A percentile compares a stretch with the other conserved stretches of the same genome.
These are phyloP conservation scores for Escovopsis weberi DNA, from an alignment of 2,329 filamentous ascomycete genomes.

Conservation along the genomic window DNA sequence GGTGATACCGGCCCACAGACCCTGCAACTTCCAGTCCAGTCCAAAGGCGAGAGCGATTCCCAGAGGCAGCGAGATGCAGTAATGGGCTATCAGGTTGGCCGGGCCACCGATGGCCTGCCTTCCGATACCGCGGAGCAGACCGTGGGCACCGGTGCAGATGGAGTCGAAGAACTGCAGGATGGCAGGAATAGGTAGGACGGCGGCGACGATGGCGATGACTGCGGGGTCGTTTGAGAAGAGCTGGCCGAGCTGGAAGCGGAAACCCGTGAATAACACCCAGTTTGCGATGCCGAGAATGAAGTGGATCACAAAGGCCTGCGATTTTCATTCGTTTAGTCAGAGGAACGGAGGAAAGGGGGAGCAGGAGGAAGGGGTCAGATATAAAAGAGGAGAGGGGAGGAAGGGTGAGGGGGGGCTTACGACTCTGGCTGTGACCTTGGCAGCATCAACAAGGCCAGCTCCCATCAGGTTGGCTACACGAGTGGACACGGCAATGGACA, in stretches of 20 bases:
- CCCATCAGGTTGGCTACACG: constrained; percentile 87
- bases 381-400: background rate
- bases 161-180: constrained; percentile 86
- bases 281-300: constrained; percentile 67
- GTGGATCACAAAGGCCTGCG: constrained; percentile 44
- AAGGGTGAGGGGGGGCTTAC: constrained; percentile 24
- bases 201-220: constrained; percentile 53
- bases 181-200: constrained; percentile 65
- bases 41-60: constrained; percentile 68
- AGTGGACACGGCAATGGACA: constrained; percentile 78
- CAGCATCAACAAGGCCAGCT: constrained; percentile 65
- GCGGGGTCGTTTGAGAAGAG: constrained; percentile 64
- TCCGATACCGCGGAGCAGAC: constrained; percentile 73
- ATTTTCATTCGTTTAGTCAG: too few species aligned
- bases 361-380: too few species aligned
- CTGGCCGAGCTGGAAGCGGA: constrained; percentile 60
- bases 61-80: constrained; percentile 71
- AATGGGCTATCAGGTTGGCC: constrained; percentile 76
- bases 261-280: constrained; percentile 48
- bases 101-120: constrained; percentile 83
- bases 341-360: too few species aligned
- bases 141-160: constrained; percentile 64
- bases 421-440: constrained; percentile 67
- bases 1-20: constrained; percentile 69
- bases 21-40: constrained; percentile 59